Conservation (phyloP, 345 rosid species). For the Gynandropsis gynandra region DNA sequence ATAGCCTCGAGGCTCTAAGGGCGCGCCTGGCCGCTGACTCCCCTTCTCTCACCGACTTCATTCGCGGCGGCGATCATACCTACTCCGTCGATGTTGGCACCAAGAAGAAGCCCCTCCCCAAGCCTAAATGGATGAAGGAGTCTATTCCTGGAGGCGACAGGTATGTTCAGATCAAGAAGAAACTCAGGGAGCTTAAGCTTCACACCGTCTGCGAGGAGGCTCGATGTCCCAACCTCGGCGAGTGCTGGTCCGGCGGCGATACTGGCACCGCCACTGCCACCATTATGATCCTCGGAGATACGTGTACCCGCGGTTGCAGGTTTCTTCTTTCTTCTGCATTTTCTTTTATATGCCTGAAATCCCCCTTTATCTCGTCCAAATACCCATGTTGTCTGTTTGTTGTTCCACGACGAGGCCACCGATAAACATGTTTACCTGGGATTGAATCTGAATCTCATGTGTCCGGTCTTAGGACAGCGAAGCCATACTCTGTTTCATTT, state of each 20-base stretch:
- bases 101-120: slow-evolving; percentile 88
- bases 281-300: slow-evolving; percentile 92
- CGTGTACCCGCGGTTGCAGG: slow-evolving; percentile 98
- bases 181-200: slow-evolving; percentile 79
- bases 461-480: not conserved
- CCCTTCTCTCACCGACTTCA: slow-evolving; percentile 59
- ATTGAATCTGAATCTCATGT: no score
- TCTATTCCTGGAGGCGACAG: slow-evolving; percentile 87
- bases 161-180: slow-evolving; percentile 96
- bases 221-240: slow-evolving; percentile 85
- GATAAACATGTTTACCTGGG: no score
- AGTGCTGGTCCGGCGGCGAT: slow-evolving; percentile 99
- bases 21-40: slow-evolving; percentile 74
- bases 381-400: not conserved
- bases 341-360: not conserved
- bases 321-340: slow-evolving; percentile 15
- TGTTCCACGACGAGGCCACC: no score
- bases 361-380: not conserved
- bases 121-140: slow-evolving; percentile 98
- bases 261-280: slow-evolving; percentile 98
- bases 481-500: not conserved
- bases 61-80: slow-evolving; percentile 30
- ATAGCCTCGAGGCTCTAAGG: slow-evolving; percentile 67
- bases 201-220: slow-evolving; percentile 99
- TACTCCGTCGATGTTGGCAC: slow-evolving; percentile 96